These are phyloP conservation scores for Huntiella moniliformis DNA, from an alignment of 2,329 filamentous ascomycete genomes.

Conservation along the genomic window DNA sequence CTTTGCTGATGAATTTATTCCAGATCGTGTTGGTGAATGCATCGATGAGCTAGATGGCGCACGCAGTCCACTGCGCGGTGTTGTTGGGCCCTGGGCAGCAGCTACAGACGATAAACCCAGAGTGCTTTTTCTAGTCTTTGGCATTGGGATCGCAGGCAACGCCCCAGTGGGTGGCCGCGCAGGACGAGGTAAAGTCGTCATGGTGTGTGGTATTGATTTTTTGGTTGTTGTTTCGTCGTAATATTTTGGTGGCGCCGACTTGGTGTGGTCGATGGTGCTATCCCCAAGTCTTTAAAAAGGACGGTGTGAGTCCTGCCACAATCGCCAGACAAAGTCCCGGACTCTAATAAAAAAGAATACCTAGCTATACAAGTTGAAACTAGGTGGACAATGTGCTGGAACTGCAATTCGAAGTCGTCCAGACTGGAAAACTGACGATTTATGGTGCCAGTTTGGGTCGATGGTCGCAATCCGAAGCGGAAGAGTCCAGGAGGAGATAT, in stretches of 20 bases:
- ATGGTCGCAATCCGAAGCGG: too few species aligned
- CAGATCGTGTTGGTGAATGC: conserved; percentile 33
- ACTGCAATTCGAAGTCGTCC: too few species aligned
- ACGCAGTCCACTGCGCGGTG: conserved; percentile 39
- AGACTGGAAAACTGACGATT: too few species aligned
- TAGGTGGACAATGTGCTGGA: too few species aligned
- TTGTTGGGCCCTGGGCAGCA: conserved; percentile 25
- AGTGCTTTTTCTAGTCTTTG: conserved; percentile 53
- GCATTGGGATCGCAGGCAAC: conserved; percentile 54
- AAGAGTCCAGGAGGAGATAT: too few species aligned
- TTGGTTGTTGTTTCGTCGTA: not conserved
- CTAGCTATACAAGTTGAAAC: too few species aligned
- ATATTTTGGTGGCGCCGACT: not conserved
- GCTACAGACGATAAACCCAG: conserved; percentile 22
- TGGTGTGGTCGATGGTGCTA: too few species aligned
- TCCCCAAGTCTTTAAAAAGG: too few species aligned
- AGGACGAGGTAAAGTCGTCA: conserved; percentile 46
- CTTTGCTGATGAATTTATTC: conserved; percentile 42
- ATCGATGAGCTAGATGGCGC: conserved; percentile 33
- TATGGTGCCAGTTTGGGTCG: too few species aligned
- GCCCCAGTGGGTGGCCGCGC: conserved; percentile 53
- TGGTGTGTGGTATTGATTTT: conserved; percentile 17
- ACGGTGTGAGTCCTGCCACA: too few species aligned
- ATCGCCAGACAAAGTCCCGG: too few species aligned
- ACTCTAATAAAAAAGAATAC: too few species aligned